Evolutionary conservation across 371 early-diverging fungal genomes (phyloP).

Genomic region (Choanephora cucurbitarum): DNA sequence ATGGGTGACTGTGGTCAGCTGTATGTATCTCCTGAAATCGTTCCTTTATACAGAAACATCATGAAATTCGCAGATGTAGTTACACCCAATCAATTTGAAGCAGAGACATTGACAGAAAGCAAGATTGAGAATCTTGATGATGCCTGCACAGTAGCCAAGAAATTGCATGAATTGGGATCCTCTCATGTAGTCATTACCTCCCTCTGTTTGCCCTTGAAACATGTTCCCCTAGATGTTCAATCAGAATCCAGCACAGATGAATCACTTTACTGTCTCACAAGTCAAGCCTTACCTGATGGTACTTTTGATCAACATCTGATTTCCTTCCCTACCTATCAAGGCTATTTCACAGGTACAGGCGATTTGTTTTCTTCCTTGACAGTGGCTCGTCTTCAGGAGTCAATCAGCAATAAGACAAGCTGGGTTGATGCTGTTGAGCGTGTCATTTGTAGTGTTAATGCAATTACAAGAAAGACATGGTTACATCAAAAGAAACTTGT

Average conservation of each 20-base stretch:
- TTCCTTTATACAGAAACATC: slow-evolving; percentile 72
- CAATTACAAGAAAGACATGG: slow-evolving; percentile 68
- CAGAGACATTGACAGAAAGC: slow-evolving; percentile 73
- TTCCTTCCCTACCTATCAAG: slow-evolving; percentile 73
- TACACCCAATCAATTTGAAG: slow-evolving; percentile 94
- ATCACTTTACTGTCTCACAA: slow-evolving; percentile 44
- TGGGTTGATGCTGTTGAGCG: slow-evolving; percentile 50
- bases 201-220: slow-evolving; percentile 35
- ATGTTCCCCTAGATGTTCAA: slow-evolving; percentile 38
- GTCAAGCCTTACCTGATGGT: slow-evolving; percentile 20
- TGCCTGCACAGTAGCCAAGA: slow-evolving; percentile 55
- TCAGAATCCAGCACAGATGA: slow-evolving; percentile 15
- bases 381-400: slow-evolving; percentile 57
- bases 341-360: slow-evolving; percentile 91
- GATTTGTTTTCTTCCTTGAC: slow-evolving; percentile 84
- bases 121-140: slow-evolving; percentile 54
- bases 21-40: slow-evolving; percentile 82
- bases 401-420: slow-evolving; percentile 13
- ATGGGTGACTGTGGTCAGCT: slow-evolving; percentile 89
- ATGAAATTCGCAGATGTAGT: slow-evolving; percentile 72
- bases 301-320: slow-evolving; percentile 59
- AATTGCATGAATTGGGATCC: slow-evolving; percentile 71
- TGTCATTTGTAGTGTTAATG: slow-evolving; percentile 73
- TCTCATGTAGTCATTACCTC: slow-evolving; percentile 80
- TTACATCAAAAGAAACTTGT: slow-evolving; percentile 36